phyloP scores from a whole-genome alignment of 345 rosid genomes.

The Aquilaria malaccensis region DNA sequence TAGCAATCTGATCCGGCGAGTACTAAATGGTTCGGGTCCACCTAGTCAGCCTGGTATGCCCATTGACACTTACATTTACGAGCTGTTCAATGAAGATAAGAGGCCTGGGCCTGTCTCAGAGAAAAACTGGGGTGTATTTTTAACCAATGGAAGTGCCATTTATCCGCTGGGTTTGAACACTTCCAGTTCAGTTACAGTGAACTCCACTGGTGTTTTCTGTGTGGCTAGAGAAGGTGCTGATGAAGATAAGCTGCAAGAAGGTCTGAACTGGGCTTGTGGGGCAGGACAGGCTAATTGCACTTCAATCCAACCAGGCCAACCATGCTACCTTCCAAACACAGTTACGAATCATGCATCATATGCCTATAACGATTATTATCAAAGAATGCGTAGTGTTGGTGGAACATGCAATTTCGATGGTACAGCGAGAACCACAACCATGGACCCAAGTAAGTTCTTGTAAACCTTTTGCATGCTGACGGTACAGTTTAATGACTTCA shows the following conservation, averaged over 20 bases:
- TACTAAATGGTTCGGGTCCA: slow-evolving; percentile 79
- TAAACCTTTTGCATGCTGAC: slow-evolving; percentile 3
- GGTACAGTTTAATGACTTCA: slow-evolving; percentile 9
- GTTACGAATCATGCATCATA: slow-evolving; percentile 73
- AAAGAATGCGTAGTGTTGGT: slow-evolving; percentile 62
- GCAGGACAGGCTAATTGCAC: slow-evolving; percentile 79
- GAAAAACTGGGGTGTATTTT: slow-evolving; percentile 82
- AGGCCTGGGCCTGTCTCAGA: slow-evolving; percentile 67
- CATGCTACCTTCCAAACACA: slow-evolving; percentile 60
- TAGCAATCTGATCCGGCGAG: slow-evolving; percentile 62
- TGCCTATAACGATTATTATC: slow-evolving; percentile 89
- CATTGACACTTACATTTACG: slow-evolving; percentile 73
- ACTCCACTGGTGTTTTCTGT: slow-evolving; percentile 56
- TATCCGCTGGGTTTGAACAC: slow-evolving; percentile 52
- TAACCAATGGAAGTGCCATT: slow-evolving; percentile 66
- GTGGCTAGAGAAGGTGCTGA: slow-evolving; percentile 71
- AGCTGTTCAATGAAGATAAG: slow-evolving; percentile 86
- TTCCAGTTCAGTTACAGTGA: slow-evolving; percentile 25
- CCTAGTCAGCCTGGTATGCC: slow-evolving; percentile 72
- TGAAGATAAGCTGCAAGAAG: slow-evolving; percentile 53
- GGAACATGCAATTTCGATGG: slow-evolving; percentile 91
- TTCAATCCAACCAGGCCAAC: slow-evolving; percentile 59
- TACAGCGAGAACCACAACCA: slow-evolving; percentile 49
- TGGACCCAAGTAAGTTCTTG: slow-evolving; percentile 71
- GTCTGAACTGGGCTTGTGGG: slow-evolving; percentile 97